These are phyloP conservation scores for Lasiodiplodia sp. DNA, from an alignment of 2,329 filamentous ascomycete genomes.

Conservation along the genomic window DNA sequence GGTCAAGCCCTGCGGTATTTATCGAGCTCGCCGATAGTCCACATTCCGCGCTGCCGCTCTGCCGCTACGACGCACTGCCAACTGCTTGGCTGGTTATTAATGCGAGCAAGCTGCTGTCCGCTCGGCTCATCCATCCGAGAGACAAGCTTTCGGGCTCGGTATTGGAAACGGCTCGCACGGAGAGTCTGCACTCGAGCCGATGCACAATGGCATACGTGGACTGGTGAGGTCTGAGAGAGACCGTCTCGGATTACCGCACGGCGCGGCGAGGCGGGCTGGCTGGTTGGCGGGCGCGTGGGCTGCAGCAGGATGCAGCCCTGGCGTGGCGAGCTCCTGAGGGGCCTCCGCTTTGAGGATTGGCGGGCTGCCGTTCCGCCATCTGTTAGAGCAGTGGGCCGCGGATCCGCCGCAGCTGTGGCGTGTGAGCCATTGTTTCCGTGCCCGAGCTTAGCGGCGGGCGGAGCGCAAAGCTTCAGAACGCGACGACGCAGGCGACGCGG, in stretches of 20 bases:
- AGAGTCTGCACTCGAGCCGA: constrained; percentile 2
- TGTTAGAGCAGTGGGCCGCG: constrained; percentile 16
- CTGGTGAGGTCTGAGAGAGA: background rate
- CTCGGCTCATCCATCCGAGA: background rate
- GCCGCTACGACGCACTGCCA: background rate
- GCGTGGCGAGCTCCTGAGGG: constrained; percentile 21
- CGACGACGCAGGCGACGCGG: background rate
- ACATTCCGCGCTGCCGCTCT: constrained; percentile 15
- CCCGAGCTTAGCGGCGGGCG: constrained; percentile 11
- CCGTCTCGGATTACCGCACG: background rate
- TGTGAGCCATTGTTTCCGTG: constrained; percentile 20
- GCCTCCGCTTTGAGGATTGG: constrained; percentile 8
- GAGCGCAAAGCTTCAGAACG: background rate
- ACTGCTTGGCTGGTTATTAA: background rate
- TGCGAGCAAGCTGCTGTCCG: background rate
- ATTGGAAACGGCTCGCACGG: constrained; percentile 17
- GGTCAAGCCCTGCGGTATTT: constrained; percentile 10
- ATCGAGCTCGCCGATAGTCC: constrained; percentile 1
- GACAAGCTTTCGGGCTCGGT: constrained; percentile 15
- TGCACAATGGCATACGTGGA: background rate
- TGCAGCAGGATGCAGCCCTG: constrained; percentile 9
- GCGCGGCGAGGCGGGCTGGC: background rate
- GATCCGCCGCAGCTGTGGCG: constrained; percentile 19
- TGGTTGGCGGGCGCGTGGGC: constrained; percentile 3
- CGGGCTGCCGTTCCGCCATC: constrained; percentile 13